Evolutionary conservation across 164 flowering plant genomes (phyloP), one percentile per base, ranked within the genome.

Genomic region (Cinnamomum micranthum): DNA sequence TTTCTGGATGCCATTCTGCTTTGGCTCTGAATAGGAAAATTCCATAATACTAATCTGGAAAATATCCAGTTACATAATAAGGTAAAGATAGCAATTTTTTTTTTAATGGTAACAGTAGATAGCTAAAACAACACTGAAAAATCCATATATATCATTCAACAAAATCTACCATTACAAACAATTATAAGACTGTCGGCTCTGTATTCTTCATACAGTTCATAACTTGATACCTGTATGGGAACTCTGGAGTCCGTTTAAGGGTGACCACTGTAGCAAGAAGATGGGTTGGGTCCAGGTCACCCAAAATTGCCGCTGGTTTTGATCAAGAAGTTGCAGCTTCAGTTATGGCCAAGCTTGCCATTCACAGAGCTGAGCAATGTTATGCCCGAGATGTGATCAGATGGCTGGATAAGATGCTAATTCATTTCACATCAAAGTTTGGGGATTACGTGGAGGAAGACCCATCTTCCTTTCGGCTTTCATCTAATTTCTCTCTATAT

Each of bases 311-410:
- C 51, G 78, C 90, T 33, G 97, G 99, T 7, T 95, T 93, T 76
- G 99, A 95, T 81, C 98, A 95, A 80, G 98, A 95, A 85, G 87
- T 97, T 47, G 99, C 99, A 71, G 98, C 97, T 50, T 72, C 96
- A 31, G 92, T 91, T 31, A 87, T 92, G 91, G 91, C 98, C 52
- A 87, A 96, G 80, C 91, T 95, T 35, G 94, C 98, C 31, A 84
- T 89, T 35, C 82, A 91, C 70, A 86, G 86, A 78, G 87, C 92
- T 5, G 88, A 91, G 77, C 83, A 68, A 1, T 83, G 80, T 77
- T 80, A n/a, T 76, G 86, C 90, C 35, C 85, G 86, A 67, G 95
- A 95, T 78, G 98, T 90, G 20, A 84, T 91, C 60, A 81, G 92
- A 79, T 93, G 98, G 98, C 73, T 95, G 27, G 99, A 95, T 81